Conservation (phyloP, 2,329 filamentous ascomycete species). For the Gnomoniopsis sp. region DNA sequence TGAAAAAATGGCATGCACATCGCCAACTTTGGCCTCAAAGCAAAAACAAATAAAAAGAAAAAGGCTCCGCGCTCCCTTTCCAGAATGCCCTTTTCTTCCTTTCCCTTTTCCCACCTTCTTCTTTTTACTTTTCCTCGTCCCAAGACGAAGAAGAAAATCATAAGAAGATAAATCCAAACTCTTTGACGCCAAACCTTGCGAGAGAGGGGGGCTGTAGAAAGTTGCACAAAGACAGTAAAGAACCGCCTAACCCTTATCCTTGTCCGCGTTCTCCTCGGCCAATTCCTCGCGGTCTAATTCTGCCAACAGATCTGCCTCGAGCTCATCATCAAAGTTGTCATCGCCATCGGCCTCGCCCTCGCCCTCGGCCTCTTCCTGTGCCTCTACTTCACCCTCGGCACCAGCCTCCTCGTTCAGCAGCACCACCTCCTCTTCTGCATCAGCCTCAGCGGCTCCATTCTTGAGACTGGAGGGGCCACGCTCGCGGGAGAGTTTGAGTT, state of each 20-base stretch:
- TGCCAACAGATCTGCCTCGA: conserved; percentile 62
- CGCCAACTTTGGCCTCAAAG: too few species aligned
- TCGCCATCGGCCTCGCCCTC: conserved; percentile 28
- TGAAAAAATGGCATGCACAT: too few species aligned
- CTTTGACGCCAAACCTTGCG: not conserved
- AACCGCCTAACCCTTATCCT: conserved; percentile 17
- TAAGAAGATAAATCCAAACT: too few species aligned
- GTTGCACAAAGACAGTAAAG: not conserved
- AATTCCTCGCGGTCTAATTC: conserved; percentile 47
- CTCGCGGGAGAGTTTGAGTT: conserved; percentile 44
- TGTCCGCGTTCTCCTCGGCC: conserved; percentile 27
- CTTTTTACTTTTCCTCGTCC: conserved; percentile 3
- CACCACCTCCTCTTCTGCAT: conserved; percentile 35
- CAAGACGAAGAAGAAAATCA: too few species aligned
- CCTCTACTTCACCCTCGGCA: conserved; percentile 26
- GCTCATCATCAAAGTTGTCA: conserved; percentile 41
- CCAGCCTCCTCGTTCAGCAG: conserved; percentile 24
- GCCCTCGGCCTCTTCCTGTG: conserved; percentile 32
- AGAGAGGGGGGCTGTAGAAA: not conserved
- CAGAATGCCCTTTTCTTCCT: not conserved
- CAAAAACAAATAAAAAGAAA: too few species aligned
- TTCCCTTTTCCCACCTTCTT: not conserved
- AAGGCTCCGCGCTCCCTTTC: too few species aligned
- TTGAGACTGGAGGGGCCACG: conserved; percentile 41
- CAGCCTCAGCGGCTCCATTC: not conserved